Conservation (phyloP, 768 basidiomycete species). For the Tulasnella sp. region DNA sequence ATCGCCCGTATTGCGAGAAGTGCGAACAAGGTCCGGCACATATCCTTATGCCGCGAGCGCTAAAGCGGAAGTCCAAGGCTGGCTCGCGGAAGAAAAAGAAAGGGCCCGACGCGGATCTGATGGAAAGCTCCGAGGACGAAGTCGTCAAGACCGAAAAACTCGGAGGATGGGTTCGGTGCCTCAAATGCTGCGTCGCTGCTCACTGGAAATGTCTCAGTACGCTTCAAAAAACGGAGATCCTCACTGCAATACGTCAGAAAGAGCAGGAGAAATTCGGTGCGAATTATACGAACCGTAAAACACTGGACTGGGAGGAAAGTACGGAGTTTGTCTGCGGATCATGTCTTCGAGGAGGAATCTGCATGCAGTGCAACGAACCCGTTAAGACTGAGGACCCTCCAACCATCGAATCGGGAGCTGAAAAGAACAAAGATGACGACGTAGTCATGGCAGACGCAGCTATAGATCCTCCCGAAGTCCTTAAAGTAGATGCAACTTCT, state of each 20-base stretch:
- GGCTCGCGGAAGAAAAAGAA: slow-evolving; percentile 28
- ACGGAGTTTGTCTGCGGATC: slow-evolving; percentile 72
- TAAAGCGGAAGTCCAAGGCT: slow-evolving; percentile 27
- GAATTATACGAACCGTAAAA: slow-evolving; percentile 32
- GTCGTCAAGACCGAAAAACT: slow-evolving; percentile 37
- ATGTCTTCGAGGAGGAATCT: slow-evolving; percentile 66
- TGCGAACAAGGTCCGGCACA: slow-evolving; percentile 54
- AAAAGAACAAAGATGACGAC: neutral
- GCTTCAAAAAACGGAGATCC: slow-evolving; percentile 59
- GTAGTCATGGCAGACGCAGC: neutral
- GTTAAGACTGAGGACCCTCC: slow-evolving; percentile 29
- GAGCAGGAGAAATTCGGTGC: slow-evolving; percentile 18
- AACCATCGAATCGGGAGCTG: neutral
- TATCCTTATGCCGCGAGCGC: slow-evolving; percentile 29
- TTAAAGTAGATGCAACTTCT: neutral
- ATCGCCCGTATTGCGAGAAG: slow-evolving; percentile 59
- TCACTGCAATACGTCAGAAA: slow-evolving; percentile 42
- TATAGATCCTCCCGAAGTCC: slow-evolving; percentile 16
- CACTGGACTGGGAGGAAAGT: slow-evolving; percentile 42
- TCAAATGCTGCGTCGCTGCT: slow-evolving; percentile 63
- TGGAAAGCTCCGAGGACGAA: slow-evolving; percentile 45
- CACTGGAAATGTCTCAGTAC: slow-evolving; percentile 67
- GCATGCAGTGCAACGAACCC: slow-evolving; percentile 46
- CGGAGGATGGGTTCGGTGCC: slow-evolving; percentile 79
- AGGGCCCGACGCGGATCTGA: slow-evolving; percentile 35